Evolutionary conservation across 108 stramenopile species (phyloP).

Genomic region (Conticribra guillardii): DNA sequence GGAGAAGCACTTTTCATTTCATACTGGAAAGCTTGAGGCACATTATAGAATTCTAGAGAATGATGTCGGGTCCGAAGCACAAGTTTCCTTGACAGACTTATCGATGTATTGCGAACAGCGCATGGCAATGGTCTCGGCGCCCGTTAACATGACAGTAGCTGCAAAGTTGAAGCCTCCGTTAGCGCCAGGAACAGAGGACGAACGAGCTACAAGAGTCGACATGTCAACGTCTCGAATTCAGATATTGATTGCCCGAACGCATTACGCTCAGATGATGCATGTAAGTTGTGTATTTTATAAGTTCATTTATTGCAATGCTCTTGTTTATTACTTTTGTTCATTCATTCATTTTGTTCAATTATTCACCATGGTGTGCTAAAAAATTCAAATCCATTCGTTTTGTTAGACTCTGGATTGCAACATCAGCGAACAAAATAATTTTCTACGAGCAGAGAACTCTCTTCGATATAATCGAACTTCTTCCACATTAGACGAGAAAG

Average conservation of each 20-base stretch:
- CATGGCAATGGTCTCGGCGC: slow-evolving; percentile 57
- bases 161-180: slow-evolving; percentile 57
- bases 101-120: slow-evolving; percentile 47
- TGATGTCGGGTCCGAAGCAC: slow-evolving; percentile 58
- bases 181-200: slow-evolving; percentile 59
- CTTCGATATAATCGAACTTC: neutral
- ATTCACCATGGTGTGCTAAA: too few species aligned
- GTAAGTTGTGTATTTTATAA: too few species aligned
- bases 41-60: slow-evolving; percentile 58
- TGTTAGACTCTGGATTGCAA: slow-evolving; percentile 78
- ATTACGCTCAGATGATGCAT: slow-evolving; percentile 66
- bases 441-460: slow-evolving; percentile 56
- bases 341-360: too few species aligned
- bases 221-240: slow-evolving; percentile 62
- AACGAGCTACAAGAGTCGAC: slow-evolving; percentile 71
- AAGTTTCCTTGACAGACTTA: slow-evolving; percentile 59
- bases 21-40: slow-evolving; percentile 61
- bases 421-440: slow-evolving; percentile 67
- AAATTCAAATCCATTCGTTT: too few species aligned
- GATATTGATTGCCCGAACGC: slow-evolving; percentile 57
- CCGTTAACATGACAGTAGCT: slow-evolving; percentile 60
- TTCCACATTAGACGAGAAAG: slow-evolving; percentile 10
- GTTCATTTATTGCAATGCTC: too few species aligned
- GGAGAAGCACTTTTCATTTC: slow-evolving; percentile 54
- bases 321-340: too few species aligned